Evolutionary conservation across 495 filamentous ascomycete species (phyloP).

Genomic region (Penicillium soppii): DNA sequence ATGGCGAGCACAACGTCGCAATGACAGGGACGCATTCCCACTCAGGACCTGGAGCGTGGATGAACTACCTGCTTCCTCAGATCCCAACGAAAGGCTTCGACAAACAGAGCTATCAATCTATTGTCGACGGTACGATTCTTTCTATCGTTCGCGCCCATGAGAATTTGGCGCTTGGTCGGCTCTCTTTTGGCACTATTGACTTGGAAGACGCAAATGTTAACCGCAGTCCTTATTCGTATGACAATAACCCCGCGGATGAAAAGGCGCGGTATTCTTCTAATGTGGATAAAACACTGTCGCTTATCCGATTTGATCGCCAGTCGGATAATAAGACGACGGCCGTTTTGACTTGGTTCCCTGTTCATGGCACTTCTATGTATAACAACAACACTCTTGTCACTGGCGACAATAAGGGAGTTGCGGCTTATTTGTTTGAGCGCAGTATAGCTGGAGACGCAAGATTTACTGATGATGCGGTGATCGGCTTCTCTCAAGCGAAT

Average conservation of each 20-base stretch:
- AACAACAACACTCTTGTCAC: conserved; percentile 91
- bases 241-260: conserved; percentile 82
- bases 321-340: conserved; percentile 73
- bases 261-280: conserved; percentile 68
- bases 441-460: conserved; percentile 52
- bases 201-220: conserved; percentile 85
- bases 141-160: conserved; percentile 84
- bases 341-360: conserved; percentile 88
- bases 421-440: conserved; percentile 82
- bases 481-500: conserved; percentile 92
- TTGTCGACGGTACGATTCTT: conserved; percentile 80
- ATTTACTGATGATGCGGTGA: conserved; percentile 72
- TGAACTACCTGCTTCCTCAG: conserved; percentile 94
- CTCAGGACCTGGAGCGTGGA: conserved; percentile 88
- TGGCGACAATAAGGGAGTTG: conserved; percentile 96
- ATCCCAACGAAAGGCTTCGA: conserved; percentile 90
- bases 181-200: conserved; percentile 72
- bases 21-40: conserved; percentile 94
- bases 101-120: conserved; percentile 82
- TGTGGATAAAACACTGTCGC: conserved; percentile 84
- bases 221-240: conserved; percentile 86
- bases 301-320: conserved; percentile 75
- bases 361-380: conserved; percentile 88
- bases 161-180: conserved; percentile 65
- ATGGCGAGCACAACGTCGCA: conserved; percentile 82